These are phyloP conservation scores for Sclerotinia subarctica DNA, from an alignment of 2,329 filamentous ascomycete species.

Conservation along the genomic window DNA sequence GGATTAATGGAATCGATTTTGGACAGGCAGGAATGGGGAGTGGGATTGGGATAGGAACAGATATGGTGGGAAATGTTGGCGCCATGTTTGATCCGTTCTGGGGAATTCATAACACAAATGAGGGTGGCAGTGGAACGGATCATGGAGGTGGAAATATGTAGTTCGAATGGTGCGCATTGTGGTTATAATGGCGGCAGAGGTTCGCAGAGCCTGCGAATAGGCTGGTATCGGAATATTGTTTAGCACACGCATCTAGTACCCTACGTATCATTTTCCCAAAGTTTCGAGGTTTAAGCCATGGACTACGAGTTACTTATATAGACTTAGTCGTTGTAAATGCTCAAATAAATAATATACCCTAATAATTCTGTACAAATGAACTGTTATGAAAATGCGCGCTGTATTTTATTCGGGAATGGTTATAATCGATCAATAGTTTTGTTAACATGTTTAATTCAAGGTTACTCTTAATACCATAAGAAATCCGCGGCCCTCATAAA, in stretches of 20 bases:
- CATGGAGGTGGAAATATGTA: background rate
- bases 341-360: background rate
- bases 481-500: too few relatives aligned
- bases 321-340: too few relatives aligned
- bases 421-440: too few relatives aligned
- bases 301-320: background rate
- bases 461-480: too few relatives aligned
- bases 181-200: background rate
- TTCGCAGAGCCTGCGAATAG: background rate
- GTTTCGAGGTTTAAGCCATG: background rate
- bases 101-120: background rate
- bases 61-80: background rate
- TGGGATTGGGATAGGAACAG: background rate
- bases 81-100: conserved; percentile 11
- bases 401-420: background rate
- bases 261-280: background rate
- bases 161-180: background rate
- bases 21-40: background rate
- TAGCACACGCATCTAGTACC: background rate
- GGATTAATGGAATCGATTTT: background rate
- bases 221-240: too few relatives aligned
- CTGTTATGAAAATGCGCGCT: background rate
- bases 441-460: too few relatives aligned
- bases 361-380: background rate
- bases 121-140: background rate